Evolutionary conservation across 2,329 filamentous ascomycete species (phyloP).

Genomic region (Xylariaceae sp.): DNA sequence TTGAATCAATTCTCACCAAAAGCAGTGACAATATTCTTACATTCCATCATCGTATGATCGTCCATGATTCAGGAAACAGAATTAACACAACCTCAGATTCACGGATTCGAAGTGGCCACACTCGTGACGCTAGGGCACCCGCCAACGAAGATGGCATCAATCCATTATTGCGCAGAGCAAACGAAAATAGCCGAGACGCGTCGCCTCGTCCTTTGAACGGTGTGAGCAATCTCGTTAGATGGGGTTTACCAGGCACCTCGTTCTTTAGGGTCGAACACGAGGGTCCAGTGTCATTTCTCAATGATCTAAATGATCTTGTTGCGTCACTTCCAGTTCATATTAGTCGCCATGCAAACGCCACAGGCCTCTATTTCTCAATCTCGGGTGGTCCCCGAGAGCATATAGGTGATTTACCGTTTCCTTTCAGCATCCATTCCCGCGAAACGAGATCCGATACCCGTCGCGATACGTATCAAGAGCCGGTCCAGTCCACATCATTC

Average conservation of each 20-base stretch:
- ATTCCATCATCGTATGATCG: not conserved
- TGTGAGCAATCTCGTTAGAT: conserved; percentile 49
- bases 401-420: conserved; percentile 46
- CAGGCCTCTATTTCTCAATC: conserved; percentile 54
- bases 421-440: conserved; percentile 34
- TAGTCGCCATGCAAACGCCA: conserved; percentile 46
- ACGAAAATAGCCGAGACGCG: conserved; percentile 41
- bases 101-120: conserved; percentile 48
- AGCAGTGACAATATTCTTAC: not conserved
- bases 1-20: not conserved
- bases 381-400: conserved; percentile 47
- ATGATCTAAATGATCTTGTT: conserved; percentile 55
- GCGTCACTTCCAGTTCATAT: conserved; percentile 48
- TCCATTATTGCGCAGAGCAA: conserved; percentile 70
- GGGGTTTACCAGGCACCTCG: conserved; percentile 46
- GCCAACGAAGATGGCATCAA: conserved; percentile 78
- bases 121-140: conserved; percentile 50
- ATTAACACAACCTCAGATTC: conserved; percentile 32
- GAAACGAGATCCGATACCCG: conserved; percentile 46
- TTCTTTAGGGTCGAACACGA: conserved; percentile 42
- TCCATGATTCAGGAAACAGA: not conserved
- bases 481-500: conserved; percentile 73
- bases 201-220: conserved; percentile 47
- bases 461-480: conserved; percentile 53
- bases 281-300: conserved; percentile 52